phyloP scores from a whole-genome alignment of 257 asterid genomes.

The Penstemon barbatus region DNA sequence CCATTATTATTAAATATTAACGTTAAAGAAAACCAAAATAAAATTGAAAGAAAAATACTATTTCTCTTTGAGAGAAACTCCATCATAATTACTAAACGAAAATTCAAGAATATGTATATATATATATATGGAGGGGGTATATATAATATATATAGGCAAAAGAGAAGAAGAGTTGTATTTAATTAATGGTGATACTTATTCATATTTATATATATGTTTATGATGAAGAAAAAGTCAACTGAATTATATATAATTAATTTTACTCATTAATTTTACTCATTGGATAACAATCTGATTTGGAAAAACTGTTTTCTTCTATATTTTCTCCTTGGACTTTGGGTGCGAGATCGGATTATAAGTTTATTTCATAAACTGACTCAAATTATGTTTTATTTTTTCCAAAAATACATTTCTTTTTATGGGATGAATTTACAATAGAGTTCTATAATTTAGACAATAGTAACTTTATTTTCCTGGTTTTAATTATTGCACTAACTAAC shows the following conservation, averaged over 20 bases:
- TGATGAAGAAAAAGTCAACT: not conserved
- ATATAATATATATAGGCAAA: conserved; percentile 21
- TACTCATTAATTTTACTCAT: not conserved
- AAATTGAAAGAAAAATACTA: not conserved
- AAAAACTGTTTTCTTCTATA: no score
- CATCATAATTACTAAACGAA: not conserved
- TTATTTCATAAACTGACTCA: no score
- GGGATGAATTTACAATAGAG: no score
- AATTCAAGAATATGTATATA: not conserved
- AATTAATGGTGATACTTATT: not conserved
- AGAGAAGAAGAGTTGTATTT: not conserved
- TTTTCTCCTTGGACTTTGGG: no score
- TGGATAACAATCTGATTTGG: not conserved
- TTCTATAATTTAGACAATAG: not conserved
- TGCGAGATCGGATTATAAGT: no score
- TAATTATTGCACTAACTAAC: no score
- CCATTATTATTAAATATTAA: conserved; percentile 15
- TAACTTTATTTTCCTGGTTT: no score
- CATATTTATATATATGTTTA: not conserved
- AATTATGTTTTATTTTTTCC: no score
- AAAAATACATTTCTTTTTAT: no score
- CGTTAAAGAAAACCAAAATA: conserved; percentile 19
- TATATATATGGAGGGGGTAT: not conserved
- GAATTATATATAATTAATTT: not conserved
- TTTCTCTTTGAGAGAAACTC: not conserved